Percentiles rank a stretch among this genome's conserved stretches.
phyloP scores from a whole-genome alignment of 257 asterid species.

The Thymus quinquecostatus region DNA sequence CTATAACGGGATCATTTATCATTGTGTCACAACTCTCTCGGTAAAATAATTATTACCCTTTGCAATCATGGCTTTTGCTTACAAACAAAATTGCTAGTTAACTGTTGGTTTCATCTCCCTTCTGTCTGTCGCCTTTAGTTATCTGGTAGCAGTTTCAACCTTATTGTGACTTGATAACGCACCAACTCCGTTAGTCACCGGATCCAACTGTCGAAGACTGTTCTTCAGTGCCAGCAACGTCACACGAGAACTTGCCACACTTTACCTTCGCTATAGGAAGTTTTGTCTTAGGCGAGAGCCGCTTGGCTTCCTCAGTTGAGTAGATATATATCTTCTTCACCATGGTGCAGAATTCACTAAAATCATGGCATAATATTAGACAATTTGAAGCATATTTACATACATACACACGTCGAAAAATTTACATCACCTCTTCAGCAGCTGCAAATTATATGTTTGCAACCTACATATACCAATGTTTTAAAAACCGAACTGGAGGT shows the following conservation, averaged over 20 bases:
- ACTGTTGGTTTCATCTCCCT: constrained; percentile 32
- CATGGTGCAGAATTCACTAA: constrained; percentile 94
- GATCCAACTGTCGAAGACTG: constrained; percentile 64
- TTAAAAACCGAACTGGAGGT: too few species aligned
- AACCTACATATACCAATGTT: neutral
- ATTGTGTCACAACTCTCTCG: constrained; percentile 32
- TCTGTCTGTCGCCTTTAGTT: constrained; percentile 20
- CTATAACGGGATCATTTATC: constrained; percentile 36
- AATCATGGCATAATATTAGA: constrained; percentile 23
- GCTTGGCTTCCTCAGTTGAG: constrained; percentile 83
- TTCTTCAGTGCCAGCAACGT: constrained; percentile 60
- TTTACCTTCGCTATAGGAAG: constrained; percentile 56
- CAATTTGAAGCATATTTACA: neutral
- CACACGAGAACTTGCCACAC: constrained; percentile 49
- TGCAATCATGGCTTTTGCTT: constrained; percentile 18
- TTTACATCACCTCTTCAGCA: neutral
- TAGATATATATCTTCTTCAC: constrained; percentile 82
- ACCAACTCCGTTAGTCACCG: constrained; percentile 38
- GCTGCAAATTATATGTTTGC: neutral
- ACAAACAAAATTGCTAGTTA: constrained; percentile 40
- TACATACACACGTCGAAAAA: neutral
- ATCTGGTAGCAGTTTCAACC: constrained; percentile 10
- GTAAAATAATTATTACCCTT: constrained; percentile 21
- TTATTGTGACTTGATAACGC: constrained; percentile 33
- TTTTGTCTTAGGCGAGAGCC: constrained; percentile 79